Base-by-base conservation (phyloP, 2,329 filamentous ascomycete species). In the Aspergillus ochraceoroseus region DNA sequence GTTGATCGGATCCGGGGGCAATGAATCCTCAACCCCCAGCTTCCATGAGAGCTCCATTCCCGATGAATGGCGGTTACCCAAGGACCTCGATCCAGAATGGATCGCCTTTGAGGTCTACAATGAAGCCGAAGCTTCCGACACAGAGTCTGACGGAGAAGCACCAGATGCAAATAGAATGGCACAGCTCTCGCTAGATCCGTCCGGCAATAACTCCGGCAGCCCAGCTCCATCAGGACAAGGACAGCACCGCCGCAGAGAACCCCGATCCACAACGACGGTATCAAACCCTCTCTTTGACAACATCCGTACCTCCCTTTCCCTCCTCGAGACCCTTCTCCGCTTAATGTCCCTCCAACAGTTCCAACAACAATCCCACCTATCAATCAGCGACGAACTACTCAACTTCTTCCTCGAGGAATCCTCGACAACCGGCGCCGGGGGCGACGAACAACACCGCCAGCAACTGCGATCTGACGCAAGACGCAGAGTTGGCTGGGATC, bases 301-400 rank as follows among this genome's bases (percentile, higher is more conserved):
- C 19, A 76, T 85, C 52, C 77, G 76, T 38, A 82, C 80, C 1
- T 84, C 79, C 0, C 71, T 87, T 4, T 95, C 89, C 1, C 76
- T 95, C 6, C 77, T 95, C 38, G 89, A 95, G 63, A 92, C 90
- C 72, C 72, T 95, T 20, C 77, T 95, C 32, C 86, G 90, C 28
- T 75, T 95, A 32, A 82, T 85, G 3, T 87, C 87, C 14, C 76
- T 95, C 9, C 89, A 95, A 59, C 87, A 95, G 68, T 94, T 92
- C 62, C 85, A 94, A 59, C 89, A 95, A 70, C 77, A 80, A 27
- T 88, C 86, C 0, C 88, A 95, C 55, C 75, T 95, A n/a, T 79
- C 87, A 5, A 92, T 94, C 46, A 85, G 85, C 1, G 89, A 95
- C 59, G 86, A 95, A 54, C 79, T 95, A 2, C 72, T 95, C 27